A percentile compares a stretch with the other conserved stretches of the same genome.
Conservation (phyloP, 2,329 filamentous ascomycete species). For the Remersonia thermophila region DNA sequence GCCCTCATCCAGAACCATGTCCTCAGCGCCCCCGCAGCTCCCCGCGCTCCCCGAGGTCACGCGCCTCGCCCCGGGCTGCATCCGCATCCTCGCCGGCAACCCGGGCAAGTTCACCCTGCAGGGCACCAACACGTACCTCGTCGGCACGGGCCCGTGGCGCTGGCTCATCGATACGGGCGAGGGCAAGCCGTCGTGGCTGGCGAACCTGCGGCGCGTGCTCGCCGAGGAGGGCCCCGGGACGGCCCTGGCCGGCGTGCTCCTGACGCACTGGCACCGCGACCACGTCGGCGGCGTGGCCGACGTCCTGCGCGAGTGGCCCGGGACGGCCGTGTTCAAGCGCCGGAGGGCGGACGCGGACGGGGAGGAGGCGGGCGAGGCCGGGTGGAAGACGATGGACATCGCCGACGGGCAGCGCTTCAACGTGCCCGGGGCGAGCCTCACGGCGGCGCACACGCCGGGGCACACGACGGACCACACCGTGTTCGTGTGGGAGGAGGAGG, state of each 20-base stretch:
- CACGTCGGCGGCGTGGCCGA: slow-evolving; percentile 68
- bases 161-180: slow-evolving; percentile 87
- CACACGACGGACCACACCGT: slow-evolving; percentile 61
- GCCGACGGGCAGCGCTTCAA: slow-evolving; percentile 37
- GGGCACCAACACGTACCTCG: slow-evolving; percentile 88
- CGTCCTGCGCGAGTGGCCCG: slow-evolving; percentile 50
- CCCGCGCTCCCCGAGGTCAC: too few relatives aligned
- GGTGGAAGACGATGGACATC: slow-evolving; percentile 19
- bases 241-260: slow-evolving; percentile 53
- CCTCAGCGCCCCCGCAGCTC: too few relatives aligned
- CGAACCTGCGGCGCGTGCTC: slow-evolving; percentile 52
- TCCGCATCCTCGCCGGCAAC: slow-evolving; percentile 82
- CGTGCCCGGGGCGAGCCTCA: slow-evolving; percentile 44
- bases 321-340: slow-evolving; percentile 49
- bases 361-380: slow-evolving; percentile 19
- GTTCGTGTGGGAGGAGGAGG: slow-evolving; percentile 48
- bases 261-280: slow-evolving; percentile 90
- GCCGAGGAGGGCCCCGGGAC: slow-evolving; percentile 46
- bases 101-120: slow-evolving; percentile 68
- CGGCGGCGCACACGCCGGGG: slow-evolving; percentile 53
- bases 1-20: too few relatives aligned
- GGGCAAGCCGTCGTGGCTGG: slow-evolving; percentile 62
- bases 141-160: slow-evolving; percentile 61
- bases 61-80: slow-evolving; percentile 62
- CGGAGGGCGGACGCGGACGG: slow-evolving; percentile 34